These are phyloP conservation scores for Aspergillus nomiae DNA, from an alignment of 2,329 filamentous ascomycete species.

Conservation along the genomic window DNA sequence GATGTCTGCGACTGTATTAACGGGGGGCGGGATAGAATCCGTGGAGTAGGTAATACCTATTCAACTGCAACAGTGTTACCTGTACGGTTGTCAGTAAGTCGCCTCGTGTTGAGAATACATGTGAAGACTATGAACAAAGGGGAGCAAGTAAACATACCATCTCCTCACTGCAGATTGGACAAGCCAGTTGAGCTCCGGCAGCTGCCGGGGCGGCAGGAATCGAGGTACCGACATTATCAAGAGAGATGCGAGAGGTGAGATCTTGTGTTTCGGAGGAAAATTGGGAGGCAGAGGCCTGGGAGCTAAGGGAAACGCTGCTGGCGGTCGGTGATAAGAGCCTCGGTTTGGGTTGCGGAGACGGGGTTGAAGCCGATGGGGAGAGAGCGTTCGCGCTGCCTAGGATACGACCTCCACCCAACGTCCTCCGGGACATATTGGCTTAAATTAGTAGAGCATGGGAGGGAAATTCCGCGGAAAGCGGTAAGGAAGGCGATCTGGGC, in stretches of 20 bases:
- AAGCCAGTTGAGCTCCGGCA: conserved; percentile 71
- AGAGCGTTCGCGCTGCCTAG: conserved; percentile 84
- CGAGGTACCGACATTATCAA: conserved; percentile 61
- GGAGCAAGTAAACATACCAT: conserved; percentile 65
- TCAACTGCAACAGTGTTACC: conserved; percentile 90
- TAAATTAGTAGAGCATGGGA: conserved; percentile 39
- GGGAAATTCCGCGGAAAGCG: conserved; percentile 24
- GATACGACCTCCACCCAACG: conserved; percentile 88
- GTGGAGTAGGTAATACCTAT: conserved; percentile 58
- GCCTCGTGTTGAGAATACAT: not conserved
- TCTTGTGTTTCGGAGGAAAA: conserved; percentile 74
- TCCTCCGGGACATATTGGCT: conserved; percentile 72
- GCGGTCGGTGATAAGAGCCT: conserved; percentile 61
- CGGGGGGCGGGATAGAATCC: not conserved
- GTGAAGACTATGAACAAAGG: not conserved
- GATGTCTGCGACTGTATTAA: conserved; percentile 56
- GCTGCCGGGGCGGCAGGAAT: conserved; percentile 53
- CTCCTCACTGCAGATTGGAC: conserved; percentile 97
- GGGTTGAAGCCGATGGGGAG: conserved; percentile 60
- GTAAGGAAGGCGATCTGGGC: not conserved
- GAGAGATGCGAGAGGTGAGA: conserved; percentile 76
- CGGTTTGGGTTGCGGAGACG: conserved; percentile 43
- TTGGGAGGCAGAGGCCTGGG: conserved; percentile 71
- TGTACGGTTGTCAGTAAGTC: conserved; percentile 39
- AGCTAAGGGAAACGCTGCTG: conserved; percentile 77